Evolutionary conservation across 108 stramenopile species (phyloP).

Genomic region (Pseudonitzschia multiseries): DNA sequence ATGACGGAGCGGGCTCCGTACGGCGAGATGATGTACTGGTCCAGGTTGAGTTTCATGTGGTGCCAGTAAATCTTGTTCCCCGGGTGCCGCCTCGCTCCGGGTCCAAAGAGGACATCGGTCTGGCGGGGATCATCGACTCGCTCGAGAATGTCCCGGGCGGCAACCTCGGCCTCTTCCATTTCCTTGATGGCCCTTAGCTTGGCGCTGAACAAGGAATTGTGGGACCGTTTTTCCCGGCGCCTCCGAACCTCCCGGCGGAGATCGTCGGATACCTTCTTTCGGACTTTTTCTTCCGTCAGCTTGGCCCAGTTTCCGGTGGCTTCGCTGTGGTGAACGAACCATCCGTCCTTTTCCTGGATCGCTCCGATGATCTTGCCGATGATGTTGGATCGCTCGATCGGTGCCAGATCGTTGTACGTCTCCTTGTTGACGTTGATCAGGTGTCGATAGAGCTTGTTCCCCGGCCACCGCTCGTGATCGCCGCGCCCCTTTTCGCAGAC

Average conservation of each 20-base stretch:
- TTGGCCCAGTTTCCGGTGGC: constrained; percentile 28
- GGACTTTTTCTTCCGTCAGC: constrained; percentile 40
- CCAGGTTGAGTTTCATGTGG: constrained; percentile 39
- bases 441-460: constrained; percentile 36
- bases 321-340: constrained; percentile 39
- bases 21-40: constrained; percentile 42
- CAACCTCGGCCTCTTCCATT: constrained; percentile 20
- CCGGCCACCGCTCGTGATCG: constrained; percentile 42
- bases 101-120: constrained; percentile 37
- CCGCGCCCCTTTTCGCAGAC: constrained; percentile 46
- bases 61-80: constrained; percentile 45
- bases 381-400: constrained; percentile 36
- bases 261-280: constrained; percentile 45
- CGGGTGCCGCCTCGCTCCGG: constrained; percentile 39
- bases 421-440: constrained; percentile 37
- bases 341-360: constrained; percentile 39
- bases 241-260: constrained; percentile 40
- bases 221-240: constrained; percentile 38
- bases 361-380: constrained; percentile 28
- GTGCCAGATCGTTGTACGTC: constrained; percentile 40
- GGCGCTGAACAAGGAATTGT: constrained; percentile 35
- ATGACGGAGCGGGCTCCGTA: constrained; percentile 44
- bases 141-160: constrained; percentile 16
- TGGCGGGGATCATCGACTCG: constrained; percentile 35
- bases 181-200: constrained; percentile 39